Conservation (phyloP, 805 yeast species). For the Hanseniaspora lachancei region DNA sequence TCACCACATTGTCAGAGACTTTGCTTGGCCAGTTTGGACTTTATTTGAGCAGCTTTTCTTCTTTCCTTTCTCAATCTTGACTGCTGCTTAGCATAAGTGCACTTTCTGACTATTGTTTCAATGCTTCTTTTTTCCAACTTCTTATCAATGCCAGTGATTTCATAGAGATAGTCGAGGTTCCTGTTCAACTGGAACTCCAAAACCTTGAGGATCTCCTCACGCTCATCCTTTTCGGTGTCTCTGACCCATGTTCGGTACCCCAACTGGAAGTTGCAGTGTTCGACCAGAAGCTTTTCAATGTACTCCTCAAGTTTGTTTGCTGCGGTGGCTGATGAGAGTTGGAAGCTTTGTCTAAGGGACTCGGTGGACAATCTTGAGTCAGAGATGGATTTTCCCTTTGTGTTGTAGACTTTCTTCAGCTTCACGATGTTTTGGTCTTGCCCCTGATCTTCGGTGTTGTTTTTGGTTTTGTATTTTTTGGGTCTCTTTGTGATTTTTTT, state of each 20-base stretch:
- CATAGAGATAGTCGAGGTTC: constrained; percentile 42
- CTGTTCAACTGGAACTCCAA: constrained; percentile 37
- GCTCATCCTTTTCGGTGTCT: constrained; percentile 47
- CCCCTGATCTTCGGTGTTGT: neutral
- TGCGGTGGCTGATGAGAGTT: constrained; percentile 37
- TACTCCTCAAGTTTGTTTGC: constrained; percentile 44
- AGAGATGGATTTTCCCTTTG: constrained; percentile 20
- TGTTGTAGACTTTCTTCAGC: constrained; percentile 4
- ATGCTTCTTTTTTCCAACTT: constrained; percentile 34
- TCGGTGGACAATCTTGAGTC: constrained; percentile 48
- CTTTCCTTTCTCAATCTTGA: constrained; percentile 59
- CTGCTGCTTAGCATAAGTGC: constrained; percentile 70
- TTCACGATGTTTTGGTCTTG: neutral
- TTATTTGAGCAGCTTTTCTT: constrained; percentile 23
- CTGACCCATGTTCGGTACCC: constrained; percentile 79
- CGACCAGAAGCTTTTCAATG: constrained; percentile 39
- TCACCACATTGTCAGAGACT: neutral
- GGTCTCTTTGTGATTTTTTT: neutral
- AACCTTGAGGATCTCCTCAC: constrained; percentile 37
- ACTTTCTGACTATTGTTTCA: constrained; percentile 67
- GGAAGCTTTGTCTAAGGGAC: constrained; percentile 41
- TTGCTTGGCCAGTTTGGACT: neutral
- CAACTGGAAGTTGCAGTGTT: constrained; percentile 53
- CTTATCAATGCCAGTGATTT: neutral
- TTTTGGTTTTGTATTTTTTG: neutral